Evolutionary conservation across 2,329 filamentous ascomycete species (phyloP).

Genomic region (Verticillium nubilum): DNA sequence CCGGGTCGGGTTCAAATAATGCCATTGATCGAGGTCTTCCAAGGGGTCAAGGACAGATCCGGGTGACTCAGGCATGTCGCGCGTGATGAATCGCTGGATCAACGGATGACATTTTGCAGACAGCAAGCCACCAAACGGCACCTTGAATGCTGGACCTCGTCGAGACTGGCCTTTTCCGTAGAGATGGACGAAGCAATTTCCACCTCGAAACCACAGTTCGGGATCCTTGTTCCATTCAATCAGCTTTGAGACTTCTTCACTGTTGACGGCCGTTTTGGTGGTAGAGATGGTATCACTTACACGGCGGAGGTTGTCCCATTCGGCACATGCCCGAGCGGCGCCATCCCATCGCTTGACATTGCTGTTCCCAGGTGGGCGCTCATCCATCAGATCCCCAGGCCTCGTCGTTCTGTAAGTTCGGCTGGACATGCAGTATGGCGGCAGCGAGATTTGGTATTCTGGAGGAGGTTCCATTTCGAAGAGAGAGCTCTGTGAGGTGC

Average conservation of each 20-base stretch:
- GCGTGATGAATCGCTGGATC: constrained; percentile 44
- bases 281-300: constrained; percentile 25
- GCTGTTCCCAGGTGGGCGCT: constrained; percentile 14
- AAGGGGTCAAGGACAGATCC: constrained; percentile 5
- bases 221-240: constrained; percentile 48
- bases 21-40: constrained; percentile 25
- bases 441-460: background rate
- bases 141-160: constrained; percentile 61
- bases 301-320: constrained; percentile 43
- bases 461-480: background rate
- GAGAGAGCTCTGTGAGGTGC: background rate
- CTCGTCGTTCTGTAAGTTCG: background rate
- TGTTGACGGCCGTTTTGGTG: background rate
- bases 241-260: background rate
- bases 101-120: constrained; percentile 54
- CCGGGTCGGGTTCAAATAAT: constrained; percentile 20
- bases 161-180: constrained; percentile 60
- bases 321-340: constrained; percentile 31
- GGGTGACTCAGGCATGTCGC: constrained; percentile 5
- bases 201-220: constrained; percentile 63
- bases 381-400: constrained; percentile 16
- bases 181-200: constrained; percentile 66
- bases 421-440: background rate
- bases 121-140: constrained; percentile 55
- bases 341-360: constrained; percentile 48